These are phyloP conservation scores for Carex kokanica DNA, from an alignment of 176 grass and related monocot species.

Conservation along the genomic window DNA sequence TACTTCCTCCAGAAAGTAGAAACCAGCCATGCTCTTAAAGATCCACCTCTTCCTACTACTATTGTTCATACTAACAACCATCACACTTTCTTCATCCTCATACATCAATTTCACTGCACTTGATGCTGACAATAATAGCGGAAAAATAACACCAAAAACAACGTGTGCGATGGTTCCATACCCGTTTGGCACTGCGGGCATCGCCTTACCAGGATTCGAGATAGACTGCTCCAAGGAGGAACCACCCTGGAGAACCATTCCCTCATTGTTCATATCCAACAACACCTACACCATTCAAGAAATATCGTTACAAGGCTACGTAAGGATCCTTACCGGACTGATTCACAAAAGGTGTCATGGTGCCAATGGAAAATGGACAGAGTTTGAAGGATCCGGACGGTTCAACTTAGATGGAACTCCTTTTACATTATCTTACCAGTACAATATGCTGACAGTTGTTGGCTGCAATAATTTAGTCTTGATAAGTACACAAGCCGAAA, in stretches of 20 bases:
- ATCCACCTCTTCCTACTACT: background rate
- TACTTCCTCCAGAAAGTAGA: background rate
- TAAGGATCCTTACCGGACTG: background rate
- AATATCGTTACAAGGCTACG: background rate
- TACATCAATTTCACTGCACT: background rate
- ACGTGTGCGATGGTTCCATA: background rate
- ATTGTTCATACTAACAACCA: background rate
- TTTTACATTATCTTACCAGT: background rate
- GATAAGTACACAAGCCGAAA: background rate
- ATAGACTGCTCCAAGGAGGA: background rate
- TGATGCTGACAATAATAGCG: background rate
- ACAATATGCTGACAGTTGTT: conserved; percentile 1
- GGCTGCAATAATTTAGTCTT: background rate
- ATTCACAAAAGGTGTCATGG: background rate
- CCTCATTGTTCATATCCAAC: background rate
- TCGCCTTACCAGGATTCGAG: background rate
- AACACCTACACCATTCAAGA: background rate
- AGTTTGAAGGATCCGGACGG: background rate
- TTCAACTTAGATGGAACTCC: conserved; percentile 7
- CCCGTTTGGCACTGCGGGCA: background rate
- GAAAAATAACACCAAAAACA: background rate
- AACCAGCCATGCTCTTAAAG: background rate
- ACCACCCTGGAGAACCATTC: background rate
- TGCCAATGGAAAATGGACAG: background rate
- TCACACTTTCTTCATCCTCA: background rate